Evolutionary conservation across 2,329 filamentous ascomycete species (phyloP), one percentile per base, ranked within the genome.

Genomic region (Ophiostoma montium): DNA sequence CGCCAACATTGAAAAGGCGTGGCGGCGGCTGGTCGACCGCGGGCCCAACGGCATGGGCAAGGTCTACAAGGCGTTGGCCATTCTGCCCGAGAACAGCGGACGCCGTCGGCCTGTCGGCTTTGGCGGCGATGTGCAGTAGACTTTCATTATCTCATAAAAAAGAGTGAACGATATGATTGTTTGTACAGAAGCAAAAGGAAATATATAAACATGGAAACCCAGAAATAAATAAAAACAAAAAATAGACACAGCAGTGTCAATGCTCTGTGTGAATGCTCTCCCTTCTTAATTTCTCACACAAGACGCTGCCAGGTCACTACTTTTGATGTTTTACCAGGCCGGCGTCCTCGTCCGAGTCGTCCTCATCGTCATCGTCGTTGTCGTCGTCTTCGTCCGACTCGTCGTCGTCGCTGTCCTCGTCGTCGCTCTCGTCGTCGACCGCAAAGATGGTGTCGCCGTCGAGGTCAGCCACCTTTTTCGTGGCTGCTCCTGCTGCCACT

Each of bases 361-460:
- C 69, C 10, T 96, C 86, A 1, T 89, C 89, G 50, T 86, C 82
- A 49, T 86, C 85, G 50, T 86, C 82, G 50, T 86, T 82, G 50
- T 80, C 78, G 55, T 82, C 79, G 18, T 70, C 72, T 0, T 60
- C 62, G 8, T 59, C 63, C 12, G 69, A 69, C 18, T 82, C 84
- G 32, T 88, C 90, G 9, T 96, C 86, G 1, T 89, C 89, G 50
- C 86, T 82, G 49, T 83, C 87, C 49, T 83, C 87, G 71, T 88
- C 90, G 61, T 82, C 86, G 60, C 92, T 87, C 1, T 70, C 77
- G 49, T 70, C 77, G 49, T 88, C 90, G 11, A 96, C 86, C 1
- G 90, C 90, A 59, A 96, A 96, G 54, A 96, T 94, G 0, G 89
- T 95, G 67, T 96, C 92, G 11, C 88, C 88, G 54, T 96, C 89